A percentile compares a stretch with the other conserved stretches of the same genome.
Evolutionary conservation across 208 protist species (phyloP).

Genomic region (Leptomonas seymouri): DNA sequence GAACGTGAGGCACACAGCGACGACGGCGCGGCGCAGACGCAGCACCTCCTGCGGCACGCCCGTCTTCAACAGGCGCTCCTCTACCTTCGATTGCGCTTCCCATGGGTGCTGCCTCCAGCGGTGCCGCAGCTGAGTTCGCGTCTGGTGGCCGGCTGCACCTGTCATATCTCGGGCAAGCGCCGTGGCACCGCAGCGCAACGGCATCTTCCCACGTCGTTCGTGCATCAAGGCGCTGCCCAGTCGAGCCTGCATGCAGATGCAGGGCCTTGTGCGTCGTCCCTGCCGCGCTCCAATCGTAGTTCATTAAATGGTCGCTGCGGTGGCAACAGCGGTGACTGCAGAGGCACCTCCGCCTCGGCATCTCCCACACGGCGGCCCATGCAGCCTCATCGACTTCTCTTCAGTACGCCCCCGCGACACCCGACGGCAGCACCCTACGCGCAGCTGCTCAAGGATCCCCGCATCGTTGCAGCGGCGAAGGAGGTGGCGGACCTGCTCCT

Average conservation of each 20-base stretch:
- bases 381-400: slow-evolving; percentile 13
- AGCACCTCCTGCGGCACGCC: neutral
- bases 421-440: slow-evolving; percentile 8
- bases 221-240: too few species aligned
- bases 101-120: slow-evolving; percentile 40
- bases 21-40: neutral
- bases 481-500: slow-evolving; percentile 12
- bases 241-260: neutral
- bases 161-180: slow-evolving; percentile 30
- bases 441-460: slow-evolving; percentile 3
- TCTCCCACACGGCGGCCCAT: neutral
- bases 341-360: neutral
- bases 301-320: neutral
- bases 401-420: slow-evolving; percentile 13
- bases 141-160: slow-evolving; percentile 25
- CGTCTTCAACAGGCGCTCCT: slow-evolving; percentile 20
- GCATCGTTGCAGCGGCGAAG: slow-evolving; percentile 5
- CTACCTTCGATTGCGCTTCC: slow-evolving; percentile 48
- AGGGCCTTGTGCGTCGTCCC: neutral
- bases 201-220: neutral
- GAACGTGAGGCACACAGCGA: neutral
- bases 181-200: slow-evolving; percentile 11
- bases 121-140: slow-evolving; percentile 16
- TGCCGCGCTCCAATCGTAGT: slow-evolving; percentile 10
- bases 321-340: neutral